These are phyloP conservation scores for Jacaranda copaia DNA, from an alignment of 257 asterid genomes.

Conservation along the genomic window DNA sequence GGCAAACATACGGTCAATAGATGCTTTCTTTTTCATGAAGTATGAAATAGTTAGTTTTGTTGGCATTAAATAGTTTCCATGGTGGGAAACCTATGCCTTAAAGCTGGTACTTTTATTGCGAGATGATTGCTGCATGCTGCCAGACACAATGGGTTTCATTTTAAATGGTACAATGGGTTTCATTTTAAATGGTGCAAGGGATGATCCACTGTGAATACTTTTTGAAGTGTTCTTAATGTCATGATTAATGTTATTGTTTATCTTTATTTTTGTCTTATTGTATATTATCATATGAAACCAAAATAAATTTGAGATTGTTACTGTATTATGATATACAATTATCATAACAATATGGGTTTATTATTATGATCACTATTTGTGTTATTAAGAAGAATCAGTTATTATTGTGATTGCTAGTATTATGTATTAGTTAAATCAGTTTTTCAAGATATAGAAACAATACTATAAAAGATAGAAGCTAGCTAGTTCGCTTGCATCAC, in stretches of 20 bases:
- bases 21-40: not conserved
- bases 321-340: not conserved
- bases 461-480: not conserved
- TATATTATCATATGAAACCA: not conserved
- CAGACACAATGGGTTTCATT: slow-evolving; percentile 2
- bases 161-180: not conserved
- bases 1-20: not conserved
- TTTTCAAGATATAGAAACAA: not conserved
- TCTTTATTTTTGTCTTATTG: too few relatives aligned
- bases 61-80: not conserved
- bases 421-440: not conserved
- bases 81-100: not conserved
- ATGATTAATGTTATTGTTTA: slow-evolving; percentile 2
- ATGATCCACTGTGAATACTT: not conserved
- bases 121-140: slow-evolving; percentile 11
- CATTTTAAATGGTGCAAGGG: not conserved
- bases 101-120: not conserved
- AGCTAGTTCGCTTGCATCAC: not conserved
- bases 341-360: not conserved
- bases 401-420: not conserved
- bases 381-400: not conserved
- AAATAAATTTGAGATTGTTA: not conserved
- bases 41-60: not conserved
- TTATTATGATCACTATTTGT: not conserved
- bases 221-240: not conserved